A percentile compares a stretch with the other conserved stretches of the same genome.
phyloP scores from a whole-genome alignment of 2,329 filamentous ascomycete genomes.

The Chrysosporium keratinophilum region DNA sequence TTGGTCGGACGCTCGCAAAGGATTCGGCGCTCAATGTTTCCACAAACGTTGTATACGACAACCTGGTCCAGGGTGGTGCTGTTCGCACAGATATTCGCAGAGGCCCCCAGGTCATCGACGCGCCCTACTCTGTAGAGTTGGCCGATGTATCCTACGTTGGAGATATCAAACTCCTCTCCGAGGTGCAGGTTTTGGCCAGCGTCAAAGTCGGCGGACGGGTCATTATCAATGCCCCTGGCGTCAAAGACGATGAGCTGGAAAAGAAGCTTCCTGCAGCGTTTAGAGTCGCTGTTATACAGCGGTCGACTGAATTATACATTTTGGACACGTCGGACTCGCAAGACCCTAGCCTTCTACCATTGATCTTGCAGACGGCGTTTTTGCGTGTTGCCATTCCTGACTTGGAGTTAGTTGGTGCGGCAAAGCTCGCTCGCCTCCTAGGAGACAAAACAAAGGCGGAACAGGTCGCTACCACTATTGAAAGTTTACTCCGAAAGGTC shows the following conservation, averaged over 20 bases:
- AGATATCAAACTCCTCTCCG: constrained; percentile 66
- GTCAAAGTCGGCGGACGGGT: constrained; percentile 62
- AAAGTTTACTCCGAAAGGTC: constrained; percentile 59
- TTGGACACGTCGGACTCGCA: constrained; percentile 61
- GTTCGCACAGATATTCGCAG: constrained; percentile 76
- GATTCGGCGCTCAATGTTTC: constrained; percentile 54
- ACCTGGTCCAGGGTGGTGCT: constrained; percentile 61
- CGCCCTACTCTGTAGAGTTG: constrained; percentile 67
- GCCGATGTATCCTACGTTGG: constrained; percentile 73
- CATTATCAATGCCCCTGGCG: constrained; percentile 63
- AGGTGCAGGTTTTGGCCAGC: constrained; percentile 61
- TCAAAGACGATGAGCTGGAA: constrained; percentile 82
- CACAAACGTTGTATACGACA: constrained; percentile 50
- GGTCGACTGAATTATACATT: constrained; percentile 60
- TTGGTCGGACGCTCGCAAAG: constrained; percentile 51
- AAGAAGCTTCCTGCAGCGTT: constrained; percentile 65
- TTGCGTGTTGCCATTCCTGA: constrained; percentile 63
- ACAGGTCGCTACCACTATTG: constrained; percentile 50
- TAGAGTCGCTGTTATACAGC: constrained; percentile 60
- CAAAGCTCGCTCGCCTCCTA: constrained; percentile 55
- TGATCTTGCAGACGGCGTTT: constrained; percentile 72
- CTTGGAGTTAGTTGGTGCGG: constrained; percentile 50
- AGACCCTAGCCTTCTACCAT: constrained; percentile 55
- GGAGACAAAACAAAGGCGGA: constrained; percentile 53
- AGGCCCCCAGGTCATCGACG: constrained; percentile 72